Evolutionary conservation across 257 asterid genomes (phyloP).

Genomic region (Jaltomata sinuosa): DNA sequence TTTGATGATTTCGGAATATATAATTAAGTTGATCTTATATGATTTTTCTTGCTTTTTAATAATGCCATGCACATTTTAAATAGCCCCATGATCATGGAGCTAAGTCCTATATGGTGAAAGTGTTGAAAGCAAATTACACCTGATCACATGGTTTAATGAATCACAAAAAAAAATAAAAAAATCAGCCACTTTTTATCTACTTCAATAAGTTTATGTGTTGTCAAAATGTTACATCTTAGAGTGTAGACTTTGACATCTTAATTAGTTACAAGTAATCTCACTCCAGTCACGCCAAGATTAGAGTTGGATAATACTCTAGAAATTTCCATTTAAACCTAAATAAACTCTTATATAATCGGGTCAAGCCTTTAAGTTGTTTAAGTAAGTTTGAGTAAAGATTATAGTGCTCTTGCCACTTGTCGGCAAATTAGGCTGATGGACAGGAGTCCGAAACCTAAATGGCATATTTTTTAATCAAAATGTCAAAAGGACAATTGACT

Average conservation of each 20-base stretch:
- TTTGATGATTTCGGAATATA: background rate
- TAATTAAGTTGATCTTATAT: background rate
- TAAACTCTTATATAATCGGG: no score
- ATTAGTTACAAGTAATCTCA: background rate
- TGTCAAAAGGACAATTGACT: no score
- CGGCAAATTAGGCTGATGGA: no score
- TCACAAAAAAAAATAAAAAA: background rate
- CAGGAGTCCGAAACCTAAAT: no score
- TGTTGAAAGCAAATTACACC: background rate
- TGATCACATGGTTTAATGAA: background rate
- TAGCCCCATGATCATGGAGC: background rate
- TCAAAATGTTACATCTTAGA: background rate
- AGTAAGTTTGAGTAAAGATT: no score
- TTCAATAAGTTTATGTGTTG: background rate
- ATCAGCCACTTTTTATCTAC: background rate
- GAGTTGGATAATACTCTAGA: background rate
- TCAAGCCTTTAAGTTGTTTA: no score
- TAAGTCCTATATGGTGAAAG: background rate
- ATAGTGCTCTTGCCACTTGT: no score
- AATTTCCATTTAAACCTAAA: no score
- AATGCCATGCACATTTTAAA: background rate
- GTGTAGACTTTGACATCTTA: background rate
- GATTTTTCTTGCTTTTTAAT: background rate
- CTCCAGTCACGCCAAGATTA: conserved; percentile 3
- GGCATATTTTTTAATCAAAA: no score